Base-by-base conservation (phyloP, 202 grass and related monocot genomes). In the Carex sylvatica region DNA sequence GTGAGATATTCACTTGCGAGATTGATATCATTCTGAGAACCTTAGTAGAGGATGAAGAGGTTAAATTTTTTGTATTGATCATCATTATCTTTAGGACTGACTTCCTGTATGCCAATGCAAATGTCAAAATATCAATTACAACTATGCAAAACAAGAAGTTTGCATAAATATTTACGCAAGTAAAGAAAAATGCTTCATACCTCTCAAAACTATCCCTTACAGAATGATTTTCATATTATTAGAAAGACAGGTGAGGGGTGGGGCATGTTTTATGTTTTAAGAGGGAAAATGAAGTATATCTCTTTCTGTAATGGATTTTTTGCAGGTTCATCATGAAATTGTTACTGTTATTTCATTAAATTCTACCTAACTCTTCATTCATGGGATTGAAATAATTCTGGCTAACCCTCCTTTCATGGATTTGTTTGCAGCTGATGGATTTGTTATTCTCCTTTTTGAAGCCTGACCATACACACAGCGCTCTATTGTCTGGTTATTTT, bases 1-100 rank as follows among this genome's bases (percentile, higher is more conserved):
- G 93, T 85, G 96, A 99, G 85, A 99, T 99, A 83, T 99, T 99
- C 84, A 99, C 93, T 40, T 99, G 93, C 24, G 96, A 99, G 83
- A 92, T 99, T 61, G 96, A 99, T 92, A 94, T 93, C 86, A 92
- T 99, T 85, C 64, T 99, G 89, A 99, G 96, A 85, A 91, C 96
- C 52, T 89, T 99, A 88, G 91, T 93, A 80, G 96, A 99, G 80
- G 93, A 99, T 84, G 93, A 87, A 86, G 84, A 99, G 93, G 96
- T 99, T 67, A 53, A 75, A 31, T 35, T 61, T 61, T 80, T 88
- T 75, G 80, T 79, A 15, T 54, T n/a, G 53, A 67, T 75, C 80
- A 69, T 75, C 76, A 64, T 70, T 67, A 1, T 36, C 51, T 52
- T 15, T 53, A 74, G 22, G 22, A 26, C 22, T 6, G 51, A 28